Percentiles rank a stretch among this genome's conserved stretches.
These are phyloP conservation scores for Globisporangium nodosum DNA, from an alignment of 352 stramenopile genomes.

Conservation along the genomic window DNA sequence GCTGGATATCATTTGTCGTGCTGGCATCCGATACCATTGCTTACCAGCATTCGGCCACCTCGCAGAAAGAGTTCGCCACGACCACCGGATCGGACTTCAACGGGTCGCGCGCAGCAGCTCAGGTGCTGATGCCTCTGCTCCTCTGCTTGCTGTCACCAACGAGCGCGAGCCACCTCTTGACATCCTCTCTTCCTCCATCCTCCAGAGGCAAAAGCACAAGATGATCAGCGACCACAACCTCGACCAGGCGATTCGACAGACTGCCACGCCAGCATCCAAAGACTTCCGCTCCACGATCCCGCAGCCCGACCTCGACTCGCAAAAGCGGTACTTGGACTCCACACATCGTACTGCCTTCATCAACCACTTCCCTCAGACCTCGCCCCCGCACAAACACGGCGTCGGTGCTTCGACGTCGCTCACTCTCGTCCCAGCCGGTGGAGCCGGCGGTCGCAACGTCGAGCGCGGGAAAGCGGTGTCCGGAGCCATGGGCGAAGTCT, in stretches of 20 bases:
- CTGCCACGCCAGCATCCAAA: conserved; percentile 7
- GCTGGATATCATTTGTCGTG: background rate
- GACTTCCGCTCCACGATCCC: conserved; percentile 56
- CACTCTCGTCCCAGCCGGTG: conserved; percentile 35
- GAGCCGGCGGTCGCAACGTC: conserved; percentile 27
- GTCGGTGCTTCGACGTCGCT: conserved; percentile 7
- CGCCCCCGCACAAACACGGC: background rate
- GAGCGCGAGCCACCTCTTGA: background rate
- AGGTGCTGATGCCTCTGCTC: conserved; percentile 17
- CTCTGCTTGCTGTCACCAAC: background rate
- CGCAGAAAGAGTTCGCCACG: conserved; percentile 62
- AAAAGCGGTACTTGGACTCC: conserved; percentile 50
- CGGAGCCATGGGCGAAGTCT: conserved; percentile 60
- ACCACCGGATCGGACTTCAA: conserved; percentile 46
- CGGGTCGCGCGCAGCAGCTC: conserved; percentile 22
- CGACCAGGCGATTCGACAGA: conserved; percentile 48
- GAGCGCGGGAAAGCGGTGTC: conserved; percentile 64
- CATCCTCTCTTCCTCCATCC: background rate
- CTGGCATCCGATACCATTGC: background rate
- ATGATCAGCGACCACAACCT: conserved; percentile 66
- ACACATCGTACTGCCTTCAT: conserved; percentile 55
- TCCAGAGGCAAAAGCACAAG: conserved; percentile 31
- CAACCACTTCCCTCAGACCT: conserved; percentile 30
- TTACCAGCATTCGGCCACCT: background rate
- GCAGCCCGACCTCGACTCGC: conserved; percentile 39